Percentiles rank a stretch among this genome's conserved stretches.
Evolutionary conservation across 2,329 filamentous ascomycete species (phyloP).

Genomic region (Fusarium nematophilum): DNA sequence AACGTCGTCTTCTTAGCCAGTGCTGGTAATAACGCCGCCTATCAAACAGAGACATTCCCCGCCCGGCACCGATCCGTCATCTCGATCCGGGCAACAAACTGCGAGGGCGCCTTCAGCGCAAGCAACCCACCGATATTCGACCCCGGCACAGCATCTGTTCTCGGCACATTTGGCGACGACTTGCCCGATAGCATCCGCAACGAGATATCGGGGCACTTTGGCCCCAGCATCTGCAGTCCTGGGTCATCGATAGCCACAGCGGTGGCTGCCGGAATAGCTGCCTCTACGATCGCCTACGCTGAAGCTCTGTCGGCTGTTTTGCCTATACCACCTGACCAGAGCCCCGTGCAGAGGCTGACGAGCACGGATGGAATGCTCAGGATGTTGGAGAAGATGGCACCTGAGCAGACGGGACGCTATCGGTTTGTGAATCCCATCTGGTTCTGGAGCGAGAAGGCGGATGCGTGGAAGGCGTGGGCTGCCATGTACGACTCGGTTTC

Average conservation of each 20-base stretch:
- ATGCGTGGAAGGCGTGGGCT: conserved; percentile 5
- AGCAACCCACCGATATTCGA: neutral
- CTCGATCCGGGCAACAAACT: neutral
- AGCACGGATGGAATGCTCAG: neutral
- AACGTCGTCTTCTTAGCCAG: neutral
- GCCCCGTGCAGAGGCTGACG: neutral
- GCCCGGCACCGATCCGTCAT: neutral
- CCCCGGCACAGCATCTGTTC: neutral
- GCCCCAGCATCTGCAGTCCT: neutral
- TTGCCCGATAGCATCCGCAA: neutral
- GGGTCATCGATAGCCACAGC: neutral
- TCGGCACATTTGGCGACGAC: neutral
- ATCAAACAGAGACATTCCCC: neutral
- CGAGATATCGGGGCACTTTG: neutral
- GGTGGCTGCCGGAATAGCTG: neutral
- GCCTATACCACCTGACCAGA: neutral
- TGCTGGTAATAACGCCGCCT: neutral
- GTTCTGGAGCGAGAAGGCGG: conserved; percentile 8
- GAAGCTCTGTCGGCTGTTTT: neutral
- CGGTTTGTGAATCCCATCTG: conserved; percentile 10
- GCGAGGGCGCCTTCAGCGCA: neutral
- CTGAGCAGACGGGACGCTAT: neutral
- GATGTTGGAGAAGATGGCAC: neutral
- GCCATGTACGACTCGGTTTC: conserved; percentile 7
- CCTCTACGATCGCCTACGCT: neutral